Evolutionary conservation across 2,329 filamentous ascomycete genomes (phyloP), one percentile per base, ranked within the genome.

Genomic region (Cadophora gregata): DNA sequence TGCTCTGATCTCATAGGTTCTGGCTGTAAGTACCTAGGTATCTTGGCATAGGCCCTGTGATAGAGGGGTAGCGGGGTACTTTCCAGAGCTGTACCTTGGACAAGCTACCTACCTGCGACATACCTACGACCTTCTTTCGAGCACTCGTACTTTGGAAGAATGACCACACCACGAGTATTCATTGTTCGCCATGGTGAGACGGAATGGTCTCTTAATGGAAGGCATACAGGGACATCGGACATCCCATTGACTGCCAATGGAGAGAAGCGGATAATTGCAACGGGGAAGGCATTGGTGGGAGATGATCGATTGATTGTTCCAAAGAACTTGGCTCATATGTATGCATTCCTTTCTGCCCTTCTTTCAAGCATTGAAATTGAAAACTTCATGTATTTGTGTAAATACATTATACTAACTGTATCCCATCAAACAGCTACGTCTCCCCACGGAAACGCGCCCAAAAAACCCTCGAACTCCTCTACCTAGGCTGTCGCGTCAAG

Each of bases 131-230:
- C 33, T 29, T 27, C 19, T 53, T 31, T 19, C 27, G 31, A n/a
- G 9, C 19, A 10, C 21, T 47, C 19, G n/a, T 19, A 38, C 27
- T 24, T 58, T 38, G 21, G 53, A 38, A 38, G n/a, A 61, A 61
- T 77, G 75, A 70, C 75, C 3, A 88, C 89, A 1, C 92, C 92
- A 1, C 86, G 92, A 62, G 89, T 92, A 77, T 95, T 95, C 82
- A 87, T 96, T 72, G 81, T 93, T 77, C 92, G 94, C 73, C 94
- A 97, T 77, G 95, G 94, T 80, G 93, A 97, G 82, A 98, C 94
- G 4, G 93, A 97, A 82, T 98, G 94, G 94, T 96, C 92, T 5
- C 87, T 97, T 58, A 90, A 90, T 72, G 94, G 93, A 64, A 86
- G 88, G 62, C 93, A 97, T 80, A 98, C 95, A 0, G 91, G 93